Conservation (phyloP, 1,284 basidiomycete species). For the Wolfiporia cocos region DNA sequence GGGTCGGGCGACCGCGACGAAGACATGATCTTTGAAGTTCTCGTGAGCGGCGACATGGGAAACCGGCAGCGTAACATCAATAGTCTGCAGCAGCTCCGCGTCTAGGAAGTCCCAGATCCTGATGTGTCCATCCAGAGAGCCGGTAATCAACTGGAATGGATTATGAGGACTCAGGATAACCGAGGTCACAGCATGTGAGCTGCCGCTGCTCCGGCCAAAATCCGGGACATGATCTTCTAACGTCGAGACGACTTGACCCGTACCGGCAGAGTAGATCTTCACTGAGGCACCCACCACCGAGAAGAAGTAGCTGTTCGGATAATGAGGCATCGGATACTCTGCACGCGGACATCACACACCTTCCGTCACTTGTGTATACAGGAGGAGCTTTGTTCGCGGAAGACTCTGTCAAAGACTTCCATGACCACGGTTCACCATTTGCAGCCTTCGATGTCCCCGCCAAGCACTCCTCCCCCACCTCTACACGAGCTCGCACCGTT, state of each 20-base stretch:
- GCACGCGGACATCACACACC: constrained; percentile 42
- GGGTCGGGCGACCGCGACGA: constrained; percentile 55
- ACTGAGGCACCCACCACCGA: constrained; percentile 71
- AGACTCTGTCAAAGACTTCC: constrained; percentile 69
- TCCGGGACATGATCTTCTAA: constrained; percentile 43
- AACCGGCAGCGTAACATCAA: constrained; percentile 68
- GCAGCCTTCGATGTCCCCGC: constrained; percentile 18
- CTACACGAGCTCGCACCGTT: constrained; percentile 17
- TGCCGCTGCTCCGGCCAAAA: constrained; percentile 33
- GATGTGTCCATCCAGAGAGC: constrained; percentile 78
- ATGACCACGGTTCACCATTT: constrained; percentile 49
- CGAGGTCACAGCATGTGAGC: constrained; percentile 57
- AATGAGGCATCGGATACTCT: constrained; percentile 7
- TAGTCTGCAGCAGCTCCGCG: constrained; percentile 71
- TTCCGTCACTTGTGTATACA: constrained; percentile 82
- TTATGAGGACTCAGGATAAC: constrained; percentile 83
- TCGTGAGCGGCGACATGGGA: constrained; percentile 68
- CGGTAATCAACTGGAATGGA: constrained; percentile 85
- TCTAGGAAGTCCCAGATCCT: constrained; percentile 95
- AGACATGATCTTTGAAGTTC: constrained; percentile 60
- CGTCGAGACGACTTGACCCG: constrained; percentile 79
- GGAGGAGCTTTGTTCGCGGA: constrained; percentile 62
- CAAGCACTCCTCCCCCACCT: constrained; percentile 18
- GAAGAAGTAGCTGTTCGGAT: constrained; percentile 89
- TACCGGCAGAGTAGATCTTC: constrained; percentile 74